Conservation (phyloP, 495 filamentous ascomycete species). For the Choiromyces venosus region DNA sequence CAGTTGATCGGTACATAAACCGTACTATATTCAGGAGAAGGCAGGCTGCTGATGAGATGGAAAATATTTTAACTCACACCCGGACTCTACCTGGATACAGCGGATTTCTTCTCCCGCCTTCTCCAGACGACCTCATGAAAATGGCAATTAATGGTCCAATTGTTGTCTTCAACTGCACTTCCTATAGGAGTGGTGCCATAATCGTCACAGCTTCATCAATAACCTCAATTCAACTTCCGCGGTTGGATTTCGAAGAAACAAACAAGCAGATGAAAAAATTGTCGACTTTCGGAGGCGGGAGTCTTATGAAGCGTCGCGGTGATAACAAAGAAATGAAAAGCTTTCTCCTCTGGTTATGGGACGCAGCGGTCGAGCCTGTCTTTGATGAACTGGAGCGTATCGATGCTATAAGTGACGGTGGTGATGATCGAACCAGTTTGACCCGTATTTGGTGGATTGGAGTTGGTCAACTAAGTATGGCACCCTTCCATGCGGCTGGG, state of each 20-base stretch:
- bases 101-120: slow-evolving; percentile 30
- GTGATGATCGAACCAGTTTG: background rate
- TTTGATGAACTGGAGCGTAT: slow-evolving; percentile 4
- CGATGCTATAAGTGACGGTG: no score
- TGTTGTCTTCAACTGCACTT: slow-evolving; percentile 12
- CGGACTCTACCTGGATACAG: slow-evolving; percentile 2
- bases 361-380: slow-evolving; percentile 17
- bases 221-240: background rate
- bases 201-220: slow-evolving; percentile 11
- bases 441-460: slow-evolving; percentile 31
- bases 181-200: slow-evolving; percentile 14
- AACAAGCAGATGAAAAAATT: slow-evolving; percentile 9
- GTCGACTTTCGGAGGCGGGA: slow-evolving; percentile 40
- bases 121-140: background rate
- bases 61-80: background rate
- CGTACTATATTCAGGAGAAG: background rate
- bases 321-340: slow-evolving; percentile 10
- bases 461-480: no score
- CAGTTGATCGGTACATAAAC: no score
- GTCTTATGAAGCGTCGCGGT: background rate
- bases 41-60: background rate
- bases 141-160: slow-evolving; percentile 17
- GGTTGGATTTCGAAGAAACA: background rate
- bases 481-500: no score
- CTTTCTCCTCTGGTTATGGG: slow-evolving; percentile 18